phyloP scores from a whole-genome alignment of 2,329 filamentous ascomycete species.

The Epichloe scottii region DNA sequence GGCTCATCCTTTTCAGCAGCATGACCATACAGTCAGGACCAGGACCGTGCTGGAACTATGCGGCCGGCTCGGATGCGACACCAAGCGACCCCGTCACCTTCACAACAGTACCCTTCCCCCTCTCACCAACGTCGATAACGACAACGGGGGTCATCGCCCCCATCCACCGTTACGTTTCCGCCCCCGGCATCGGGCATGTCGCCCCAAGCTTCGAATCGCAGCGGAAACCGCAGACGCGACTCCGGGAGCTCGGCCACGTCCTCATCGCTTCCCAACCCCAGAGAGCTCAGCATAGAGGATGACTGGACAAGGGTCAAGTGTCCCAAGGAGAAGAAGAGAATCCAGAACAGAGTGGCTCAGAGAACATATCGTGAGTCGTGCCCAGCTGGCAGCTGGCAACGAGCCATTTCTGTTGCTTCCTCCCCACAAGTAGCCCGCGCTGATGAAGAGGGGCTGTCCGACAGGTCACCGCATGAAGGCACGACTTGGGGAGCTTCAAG shows the following conservation, averaged over 20 bases:
- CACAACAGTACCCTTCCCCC: conserved; percentile 1
- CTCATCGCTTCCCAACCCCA: conserved; percentile 3
- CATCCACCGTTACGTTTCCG: neutral
- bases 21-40: neutral
- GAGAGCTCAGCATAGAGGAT: conserved; percentile 6
- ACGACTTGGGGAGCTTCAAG: conserved; percentile 18
- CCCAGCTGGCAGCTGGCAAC: neutral
- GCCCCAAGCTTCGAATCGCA: neutral
- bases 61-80: neutral
- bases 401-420: neutral
- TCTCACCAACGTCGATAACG: conserved; percentile 1
- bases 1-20: neutral
- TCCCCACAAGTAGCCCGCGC: neutral
- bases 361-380: conserved; percentile 16
- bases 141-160: neutral
- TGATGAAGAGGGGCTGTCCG: neutral
- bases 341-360: conserved; percentile 9
- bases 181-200: neutral
- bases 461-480: conserved; percentile 21
- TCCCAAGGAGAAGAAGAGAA: conserved; percentile 8
- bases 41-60: conserved; percentile 2
- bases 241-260: neutral
- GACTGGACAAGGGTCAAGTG: conserved; percentile 9
- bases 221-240: neutral
- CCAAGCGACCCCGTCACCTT: neutral